These are phyloP conservation scores for Atkinsonella hypoxylon DNA, from an alignment of 2,329 filamentous ascomycete species.

Conservation along the genomic window DNA sequence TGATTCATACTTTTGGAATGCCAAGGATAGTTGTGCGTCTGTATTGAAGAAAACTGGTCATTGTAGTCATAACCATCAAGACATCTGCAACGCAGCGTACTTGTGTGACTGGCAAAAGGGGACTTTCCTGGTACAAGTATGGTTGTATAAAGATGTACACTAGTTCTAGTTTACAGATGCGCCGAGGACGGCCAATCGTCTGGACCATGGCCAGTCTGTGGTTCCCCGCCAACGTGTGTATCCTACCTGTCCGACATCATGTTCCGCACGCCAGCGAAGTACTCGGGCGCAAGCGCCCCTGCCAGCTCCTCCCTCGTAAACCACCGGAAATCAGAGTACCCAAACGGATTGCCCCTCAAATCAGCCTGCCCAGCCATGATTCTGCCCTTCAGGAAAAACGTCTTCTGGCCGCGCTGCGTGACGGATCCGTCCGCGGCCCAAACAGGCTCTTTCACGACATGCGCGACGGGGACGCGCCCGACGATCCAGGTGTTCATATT, in stretches of 20 bases:
- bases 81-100: no score
- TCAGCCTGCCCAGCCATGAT: constrained; percentile 97
- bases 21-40: no score
- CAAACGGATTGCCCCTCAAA: constrained; percentile 57
- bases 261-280: constrained; percentile 65
- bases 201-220: no score
- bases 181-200: not conserved
- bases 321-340: constrained; percentile 81
- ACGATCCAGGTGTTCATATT: constrained; percentile 99
- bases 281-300: constrained; percentile 50
- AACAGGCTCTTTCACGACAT: constrained; percentile 49
- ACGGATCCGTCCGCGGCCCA: constrained; percentile 30
- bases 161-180: constrained; percentile 1
- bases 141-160: constrained; percentile 2
- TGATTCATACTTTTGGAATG: no score
- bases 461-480: constrained; percentile 77
- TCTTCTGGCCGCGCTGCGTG: constrained; percentile 56
- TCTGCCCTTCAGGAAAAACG: constrained; percentile 90
- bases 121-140: not conserved
- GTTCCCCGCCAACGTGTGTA: not conserved
- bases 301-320: constrained; percentile 79
- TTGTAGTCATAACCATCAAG: no score
- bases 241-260: constrained; percentile 69
- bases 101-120: no score
- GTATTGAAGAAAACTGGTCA: no score